phyloP scores from a whole-genome alignment of 2,329 filamentous ascomycete genomes.

The Aaosphaeria pasadenensis region DNA sequence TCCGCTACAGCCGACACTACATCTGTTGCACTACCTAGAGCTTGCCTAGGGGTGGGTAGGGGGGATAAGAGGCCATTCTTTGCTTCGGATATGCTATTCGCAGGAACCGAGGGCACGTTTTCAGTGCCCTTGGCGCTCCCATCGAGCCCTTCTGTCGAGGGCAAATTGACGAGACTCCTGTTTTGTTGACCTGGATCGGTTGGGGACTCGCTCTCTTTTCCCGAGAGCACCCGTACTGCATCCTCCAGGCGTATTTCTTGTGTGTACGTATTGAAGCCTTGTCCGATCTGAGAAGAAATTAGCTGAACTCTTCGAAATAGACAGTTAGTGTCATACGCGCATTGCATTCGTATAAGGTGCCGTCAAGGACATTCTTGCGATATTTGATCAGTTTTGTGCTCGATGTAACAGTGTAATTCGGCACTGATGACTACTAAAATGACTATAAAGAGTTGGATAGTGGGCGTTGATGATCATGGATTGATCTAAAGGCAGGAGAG shows the following conservation, averaged over 20 bases:
- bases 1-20: conserved; percentile 5
- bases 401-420: too few relatives aligned
- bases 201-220: conserved; percentile 1
- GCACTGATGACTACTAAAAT: too few relatives aligned
- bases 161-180: neutral
- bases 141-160: neutral
- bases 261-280: conserved; percentile 41
- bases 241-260: conserved; percentile 39
- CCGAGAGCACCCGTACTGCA: conserved; percentile 27
- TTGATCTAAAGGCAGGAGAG: too few relatives aligned
- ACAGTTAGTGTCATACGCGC: conserved; percentile 25
- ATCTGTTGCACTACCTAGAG: conserved; percentile 9
- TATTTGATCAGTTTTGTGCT: too few relatives aligned
- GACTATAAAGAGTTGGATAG: too few relatives aligned
- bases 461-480: too few relatives aligned
- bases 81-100: neutral
- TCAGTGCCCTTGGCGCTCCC: neutral
- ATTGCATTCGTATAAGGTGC: conserved; percentile 39
- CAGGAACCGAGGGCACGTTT: neutral
- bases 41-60: conserved; percentile 1
- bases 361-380: conserved; percentile 25
- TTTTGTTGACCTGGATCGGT: conserved; percentile 1
- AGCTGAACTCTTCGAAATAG: neutral
- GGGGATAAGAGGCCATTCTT: neutral
- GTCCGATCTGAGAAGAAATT: conserved; percentile 13